Conservation (phyloP, 176 grass and related monocot genomes). For the Ampelocalamus luodianensis region DNA sequence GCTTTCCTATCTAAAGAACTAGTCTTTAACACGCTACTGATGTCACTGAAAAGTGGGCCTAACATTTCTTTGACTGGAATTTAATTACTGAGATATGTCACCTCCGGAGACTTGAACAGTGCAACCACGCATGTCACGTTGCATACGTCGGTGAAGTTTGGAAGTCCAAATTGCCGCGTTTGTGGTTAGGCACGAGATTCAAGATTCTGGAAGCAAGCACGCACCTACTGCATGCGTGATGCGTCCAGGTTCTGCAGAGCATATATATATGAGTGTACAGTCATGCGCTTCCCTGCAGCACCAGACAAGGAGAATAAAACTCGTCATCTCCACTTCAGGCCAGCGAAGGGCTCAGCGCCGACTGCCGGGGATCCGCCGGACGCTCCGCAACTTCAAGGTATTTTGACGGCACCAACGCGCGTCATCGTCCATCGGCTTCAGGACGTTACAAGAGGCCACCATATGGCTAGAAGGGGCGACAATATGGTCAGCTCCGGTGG, state of each 20-base stretch:
- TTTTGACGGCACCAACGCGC: slow-evolving; percentile 14
- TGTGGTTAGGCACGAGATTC: slow-evolving; percentile 18
- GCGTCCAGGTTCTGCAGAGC: slow-evolving; percentile 21
- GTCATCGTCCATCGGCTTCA: not conserved
- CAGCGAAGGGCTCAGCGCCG: slow-evolving; percentile 16
- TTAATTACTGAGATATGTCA: not conserved
- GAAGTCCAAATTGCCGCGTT: slow-evolving; percentile 45
- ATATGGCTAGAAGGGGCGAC: slow-evolving; percentile 42
- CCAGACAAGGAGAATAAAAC: slow-evolving; percentile 49
- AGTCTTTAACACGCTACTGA: not conserved
- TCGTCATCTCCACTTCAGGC: slow-evolving; percentile 27
- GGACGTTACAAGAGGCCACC: not conserved
- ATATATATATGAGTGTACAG: slow-evolving; percentile 49
- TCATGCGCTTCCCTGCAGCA: slow-evolving; percentile 30
- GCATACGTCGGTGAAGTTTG: slow-evolving; percentile 26
- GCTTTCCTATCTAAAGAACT: not conserved
- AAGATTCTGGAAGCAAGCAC: slow-evolving; percentile 48
- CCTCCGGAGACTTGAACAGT: slow-evolving; percentile 1
- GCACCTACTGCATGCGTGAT: slow-evolving; percentile 45
- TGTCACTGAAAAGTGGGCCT: not conserved
- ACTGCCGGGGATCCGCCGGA: not conserved
- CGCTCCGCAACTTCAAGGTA: slow-evolving; percentile 1
- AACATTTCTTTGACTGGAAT: not conserved
- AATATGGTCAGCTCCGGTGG: slow-evolving; percentile 11
- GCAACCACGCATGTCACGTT: slow-evolving; percentile 51